Base-by-base conservation (phyloP, 805 yeast genomes). In the Hanseniaspora hatyaiensis region DNA sequence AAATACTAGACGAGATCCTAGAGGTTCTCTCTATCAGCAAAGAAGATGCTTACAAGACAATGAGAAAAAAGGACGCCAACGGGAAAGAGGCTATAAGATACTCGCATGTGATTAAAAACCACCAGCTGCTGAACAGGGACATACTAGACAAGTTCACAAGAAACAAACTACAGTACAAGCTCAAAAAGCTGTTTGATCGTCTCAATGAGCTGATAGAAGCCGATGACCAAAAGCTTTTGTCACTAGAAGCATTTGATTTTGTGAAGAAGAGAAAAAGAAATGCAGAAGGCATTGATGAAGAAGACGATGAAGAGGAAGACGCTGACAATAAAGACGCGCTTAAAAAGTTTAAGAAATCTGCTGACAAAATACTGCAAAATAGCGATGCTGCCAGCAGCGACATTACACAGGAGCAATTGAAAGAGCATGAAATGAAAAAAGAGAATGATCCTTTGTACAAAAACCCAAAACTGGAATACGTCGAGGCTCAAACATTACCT, bases 381-480 rank as follows among this genome's bases (percentile, higher is more conserved):
- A 8, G 36, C 24, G 38, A 13, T 47, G 20, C 24, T 22, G 50
- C 12, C 43, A 22, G 28, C 13, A 13, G 26, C 16, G 13, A 58
- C 54, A 28, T 58, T 54, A n/a, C 55, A 51, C 22, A 52, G 50
- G 18, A 56, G 52, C 28, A 37, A 8, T 18, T 45, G 6, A 18
- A 45, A 31, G 52, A 50, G 20, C 57, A 55, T 22, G 37, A 53
- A 11, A 54, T 54, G 15, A 52, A 52, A 40, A 67, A 64, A 52
- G 77, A 72, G 34, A 73, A 74, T 52, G 83, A 78, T 57, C 78
- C 80, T 5, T 58, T 74, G 45, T 68, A 75, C 20, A 76, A 75
- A 54, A 82, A 82, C 57, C 89, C 92, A 1, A 80, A 80, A 55
- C 73, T 83, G 0, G 89, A 82, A 60, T 81, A 77, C 59, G 89